A percentile compares a stretch with the other conserved stretches of the same genome.
These are phyloP conservation scores for Syzygium aromaticum DNA, from an alignment of 345 rosid genomes.

Conservation along the genomic window DNA sequence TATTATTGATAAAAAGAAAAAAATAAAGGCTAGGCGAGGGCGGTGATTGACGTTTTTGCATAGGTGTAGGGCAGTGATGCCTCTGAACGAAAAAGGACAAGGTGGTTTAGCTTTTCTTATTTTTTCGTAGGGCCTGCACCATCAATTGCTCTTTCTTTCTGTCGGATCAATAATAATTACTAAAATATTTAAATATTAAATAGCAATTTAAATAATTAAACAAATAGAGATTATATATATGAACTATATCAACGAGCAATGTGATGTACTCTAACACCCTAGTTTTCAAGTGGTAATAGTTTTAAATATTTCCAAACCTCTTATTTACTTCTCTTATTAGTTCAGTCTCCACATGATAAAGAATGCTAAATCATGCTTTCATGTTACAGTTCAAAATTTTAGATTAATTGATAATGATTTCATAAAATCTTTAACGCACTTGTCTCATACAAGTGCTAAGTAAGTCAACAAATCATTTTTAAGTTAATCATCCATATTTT, in stretches of 20 bases:
- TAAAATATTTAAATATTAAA: neutral
- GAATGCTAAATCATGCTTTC: too few relatives aligned
- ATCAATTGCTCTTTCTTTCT: neutral
- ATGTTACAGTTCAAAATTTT: neutral
- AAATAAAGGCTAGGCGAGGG: neutral
- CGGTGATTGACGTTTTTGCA: neutral
- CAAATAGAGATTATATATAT: neutral
- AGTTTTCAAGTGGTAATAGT: too few relatives aligned
- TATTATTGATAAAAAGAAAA: neutral
- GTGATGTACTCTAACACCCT: neutral
- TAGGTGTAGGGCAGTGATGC: neutral
- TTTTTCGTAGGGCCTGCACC: neutral
- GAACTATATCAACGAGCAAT: neutral
- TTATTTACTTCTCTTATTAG: too few relatives aligned
- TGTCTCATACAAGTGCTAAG: neutral
- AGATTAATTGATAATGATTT: fast-evolving
- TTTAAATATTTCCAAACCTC: too few relatives aligned
- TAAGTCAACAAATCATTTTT: neutral
- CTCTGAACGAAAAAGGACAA: neutral
- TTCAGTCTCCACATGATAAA: too few relatives aligned
- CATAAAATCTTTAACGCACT: neutral
- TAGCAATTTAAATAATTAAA: neutral
- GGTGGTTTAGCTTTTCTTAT: neutral
- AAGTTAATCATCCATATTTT: neutral
- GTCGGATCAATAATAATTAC: neutral